phyloP scores from a whole-genome alignment of 2,329 filamentous ascomycete species.

The Beauveria brongniartii region DNA sequence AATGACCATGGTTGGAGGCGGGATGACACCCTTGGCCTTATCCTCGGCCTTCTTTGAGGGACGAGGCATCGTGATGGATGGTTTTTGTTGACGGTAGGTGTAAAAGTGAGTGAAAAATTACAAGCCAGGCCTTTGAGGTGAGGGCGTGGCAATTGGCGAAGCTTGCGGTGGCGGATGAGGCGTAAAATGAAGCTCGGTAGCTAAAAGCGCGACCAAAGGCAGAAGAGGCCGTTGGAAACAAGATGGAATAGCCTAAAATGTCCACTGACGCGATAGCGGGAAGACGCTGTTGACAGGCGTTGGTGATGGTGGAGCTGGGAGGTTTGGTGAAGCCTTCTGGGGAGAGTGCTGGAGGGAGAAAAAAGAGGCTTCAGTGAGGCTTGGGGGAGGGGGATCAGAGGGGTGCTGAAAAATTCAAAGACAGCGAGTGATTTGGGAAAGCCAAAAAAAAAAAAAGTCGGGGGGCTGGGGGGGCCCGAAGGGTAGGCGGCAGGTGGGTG shows the following conservation, averaged over 20 bases:
- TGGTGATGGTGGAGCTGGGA: conserved; percentile 17
- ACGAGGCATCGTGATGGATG: conserved; percentile 33
- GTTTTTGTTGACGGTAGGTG: conserved; percentile 15
- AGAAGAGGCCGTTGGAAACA: not conserved
- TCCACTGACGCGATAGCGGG: conserved; percentile 11
- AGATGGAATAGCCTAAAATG: not conserved
- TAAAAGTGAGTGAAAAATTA: not conserved
- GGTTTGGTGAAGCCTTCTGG: conserved; percentile 14
- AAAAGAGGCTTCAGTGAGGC: conserved; percentile 19
- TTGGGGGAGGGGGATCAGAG: conserved; percentile 19
- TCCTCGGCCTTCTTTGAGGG: conserved; percentile 36
- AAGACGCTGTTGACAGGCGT: conserved; percentile 13
- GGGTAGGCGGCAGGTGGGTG: conserved; percentile 20
- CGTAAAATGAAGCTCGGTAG: not conserved
- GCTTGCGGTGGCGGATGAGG: not conserved
- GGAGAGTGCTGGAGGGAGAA: conserved; percentile 14
- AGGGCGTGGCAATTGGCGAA: not conserved
- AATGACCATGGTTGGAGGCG: conserved; percentile 32
- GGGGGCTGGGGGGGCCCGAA: conserved; percentile 18
- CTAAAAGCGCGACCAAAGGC: not conserved
- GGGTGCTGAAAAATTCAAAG: conserved; percentile 19
- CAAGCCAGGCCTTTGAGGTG: not conserved
- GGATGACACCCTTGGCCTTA: conserved; percentile 29
- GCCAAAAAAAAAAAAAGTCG: conserved; percentile 5
- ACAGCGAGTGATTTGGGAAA: conserved; percentile 16